Evolutionary conservation across 208 protist species (phyloP).

Genomic region (Trypanosoma vivax): DNA sequence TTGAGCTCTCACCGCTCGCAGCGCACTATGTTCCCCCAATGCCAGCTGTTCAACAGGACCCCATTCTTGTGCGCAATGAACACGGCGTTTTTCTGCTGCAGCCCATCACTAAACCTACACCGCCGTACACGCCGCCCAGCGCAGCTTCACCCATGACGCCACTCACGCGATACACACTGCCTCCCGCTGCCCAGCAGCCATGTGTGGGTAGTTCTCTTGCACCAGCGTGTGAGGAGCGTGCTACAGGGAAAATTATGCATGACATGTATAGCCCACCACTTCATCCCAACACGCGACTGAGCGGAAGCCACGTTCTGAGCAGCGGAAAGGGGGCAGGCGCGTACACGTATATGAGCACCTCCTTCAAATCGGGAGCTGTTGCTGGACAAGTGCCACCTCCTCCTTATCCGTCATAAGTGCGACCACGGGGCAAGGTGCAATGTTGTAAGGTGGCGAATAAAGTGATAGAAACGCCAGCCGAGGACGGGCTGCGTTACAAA

Average conservation of each 20-base stretch:
- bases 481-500: neutral
- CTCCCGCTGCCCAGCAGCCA: constrained; percentile 36
- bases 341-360: constrained; percentile 21
- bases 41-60: constrained; percentile 50
- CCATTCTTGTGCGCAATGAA: constrained; percentile 69
- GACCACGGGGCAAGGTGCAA: neutral
- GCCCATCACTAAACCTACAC: constrained; percentile 26
- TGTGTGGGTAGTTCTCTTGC: constrained; percentile 21
- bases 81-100: constrained; percentile 81
- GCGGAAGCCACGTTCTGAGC: constrained; percentile 17
- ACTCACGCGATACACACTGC: constrained; percentile 67
- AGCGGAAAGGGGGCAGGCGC: constrained; percentile 2
- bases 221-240: constrained; percentile 15
- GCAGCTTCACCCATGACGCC: constrained; percentile 59
- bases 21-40: constrained; percentile 63
- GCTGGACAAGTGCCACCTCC: constrained; percentile 6
- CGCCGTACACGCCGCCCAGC: constrained; percentile 64
- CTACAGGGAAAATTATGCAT: neutral
- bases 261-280: neutral
- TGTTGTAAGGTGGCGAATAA: neutral
- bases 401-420: constrained; percentile 7
- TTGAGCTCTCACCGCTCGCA: constrained; percentile 44
- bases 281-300: neutral
- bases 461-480: neutral
- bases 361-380: constrained; percentile 8